Conservation (phyloP, 148 eudicot genomes). For the Diospyros lotus region DNA sequence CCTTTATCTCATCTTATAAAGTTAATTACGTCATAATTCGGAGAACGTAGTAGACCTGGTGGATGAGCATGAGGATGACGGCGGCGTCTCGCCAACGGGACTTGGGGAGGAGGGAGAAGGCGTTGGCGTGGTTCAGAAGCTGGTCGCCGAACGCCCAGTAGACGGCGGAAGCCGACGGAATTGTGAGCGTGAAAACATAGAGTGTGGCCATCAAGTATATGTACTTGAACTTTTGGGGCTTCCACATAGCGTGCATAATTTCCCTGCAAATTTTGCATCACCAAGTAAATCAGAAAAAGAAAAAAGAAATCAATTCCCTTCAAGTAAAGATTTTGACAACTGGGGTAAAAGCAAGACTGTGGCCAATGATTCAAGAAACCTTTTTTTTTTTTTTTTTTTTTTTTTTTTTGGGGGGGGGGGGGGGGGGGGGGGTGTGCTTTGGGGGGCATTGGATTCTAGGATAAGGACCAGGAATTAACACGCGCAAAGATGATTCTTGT, state of each 20-base stretch:
- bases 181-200: constrained; percentile 72
- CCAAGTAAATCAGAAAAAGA: no score
- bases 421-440: no score
- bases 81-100: constrained; percentile 12
- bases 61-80: constrained; percentile 48
- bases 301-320: no score
- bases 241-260: constrained; percentile 80
- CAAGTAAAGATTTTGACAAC: no score
- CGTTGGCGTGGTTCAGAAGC: constrained; percentile 6
- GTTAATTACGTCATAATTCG: no score
- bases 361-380: no score
- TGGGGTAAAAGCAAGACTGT: no score
- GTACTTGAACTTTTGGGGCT: constrained; percentile 84
- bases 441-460: no score
- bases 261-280: constrained; percentile 36
- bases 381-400: neutral
- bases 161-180: constrained; percentile 68
- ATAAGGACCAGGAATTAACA: neutral
- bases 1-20: no score
- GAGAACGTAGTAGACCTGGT: constrained; percentile 38
- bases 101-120: constrained; percentile 11
- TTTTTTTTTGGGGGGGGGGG: neutral
- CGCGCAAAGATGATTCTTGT: constrained; percentile 7
- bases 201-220: constrained; percentile 71
- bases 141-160: constrained; percentile 65